Base-by-base conservation (phyloP, 202 grass and related monocot species). In the Carex arenaria region DNA sequence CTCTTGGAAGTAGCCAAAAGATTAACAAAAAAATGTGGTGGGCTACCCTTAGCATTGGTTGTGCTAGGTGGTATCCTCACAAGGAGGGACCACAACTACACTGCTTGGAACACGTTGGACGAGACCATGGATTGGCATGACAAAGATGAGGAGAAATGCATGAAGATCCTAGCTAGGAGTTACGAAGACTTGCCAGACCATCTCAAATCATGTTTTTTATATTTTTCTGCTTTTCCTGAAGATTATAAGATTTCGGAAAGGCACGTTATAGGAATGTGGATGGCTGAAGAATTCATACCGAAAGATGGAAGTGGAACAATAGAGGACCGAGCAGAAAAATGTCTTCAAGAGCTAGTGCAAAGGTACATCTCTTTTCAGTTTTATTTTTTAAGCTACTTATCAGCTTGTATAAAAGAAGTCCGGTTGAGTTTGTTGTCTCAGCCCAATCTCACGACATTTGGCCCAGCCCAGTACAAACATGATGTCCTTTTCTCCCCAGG, bases 161-260 rank as follows among this genome's bases (percentile, higher is more conserved):
- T 3, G 73, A 17, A 80, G 9, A 23, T 47, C 61, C 26, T 80
- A 64, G 56, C 31, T 34, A 62, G 20, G 18, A 80, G 78, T 61
- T 80, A 80, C 3, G 78, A 80, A 13, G 70, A 83, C 70, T 66
- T 87, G 5, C 70, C 85, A 8, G 3, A 38, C 7, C 17, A 77
- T 55, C 85, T 87, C 30, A 83, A 70, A 26, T 9, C 28, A 4
- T 87, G 85, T 56, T 84, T 87, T 47, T 47, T 83, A 30, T 84
- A 87, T 40, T 77, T 87, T n/a, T 67, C 85, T 20, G 64, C 45
- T 1, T 84, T 83, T 76, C 68, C 68, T 17, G 80, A 81, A 19
- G 80, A 87, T 51, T 11, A 63, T 13, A 49, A 28, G 2, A 60
- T 83, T 45, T 28, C 19, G 10, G 79, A 31, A 23, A 38, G 18